Evolutionary conservation across 192 early-diverging fungal species (phyloP), one percentile per base, ranked within the genome.

Genomic region (Linderina pennispora): DNA sequence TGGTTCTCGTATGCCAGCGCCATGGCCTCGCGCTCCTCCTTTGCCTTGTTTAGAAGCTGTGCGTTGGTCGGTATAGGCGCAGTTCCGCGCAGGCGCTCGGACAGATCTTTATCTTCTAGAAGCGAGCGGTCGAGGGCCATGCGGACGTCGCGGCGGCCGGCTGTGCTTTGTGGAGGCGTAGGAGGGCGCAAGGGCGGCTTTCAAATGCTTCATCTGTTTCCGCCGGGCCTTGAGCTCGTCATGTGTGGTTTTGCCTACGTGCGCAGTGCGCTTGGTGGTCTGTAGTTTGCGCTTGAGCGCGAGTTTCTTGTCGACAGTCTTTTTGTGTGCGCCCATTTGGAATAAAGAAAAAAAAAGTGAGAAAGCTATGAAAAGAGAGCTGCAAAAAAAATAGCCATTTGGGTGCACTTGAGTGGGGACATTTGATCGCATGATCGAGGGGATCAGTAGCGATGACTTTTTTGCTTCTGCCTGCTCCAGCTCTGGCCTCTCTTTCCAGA

Each of bases 1-100:
- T 70, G 50, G 20, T 53, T 44, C 44, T 70, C 66, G 33, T 62
- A 70, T 13, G 46, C 50, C 7, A 23, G 32, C 1, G 66, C 59
- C 49, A 44, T 43, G 0, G 20, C 28, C 50, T 70, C 66, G 8
- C 59, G 53, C 23, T 54, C 36, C 28, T 58, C 42, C 31, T 24
- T 54, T 9, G 50, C 58, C 45, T 43, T 43, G 23, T 44, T 37
- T 17, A 36, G 28, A 36, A 45, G 41, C 39, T 69, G 50, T 19
- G 48, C 44, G 0, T 10, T 24, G 4, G 59, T 58, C 40, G 53
- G 34, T 16, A 43, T 45, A 2, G 59, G 42, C 13, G 46, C 40
- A 20, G 45, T 33, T 34, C 55, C 51, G 1, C 65, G 51, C 53
- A 67, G 24, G 2, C 50, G 23, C 36, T 67, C 65, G 45, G 48